These are phyloP conservation scores for Ceratobasidium papillatum DNA, from an alignment of 1,284 basidiomycete species.

Conservation along the genomic window DNA sequence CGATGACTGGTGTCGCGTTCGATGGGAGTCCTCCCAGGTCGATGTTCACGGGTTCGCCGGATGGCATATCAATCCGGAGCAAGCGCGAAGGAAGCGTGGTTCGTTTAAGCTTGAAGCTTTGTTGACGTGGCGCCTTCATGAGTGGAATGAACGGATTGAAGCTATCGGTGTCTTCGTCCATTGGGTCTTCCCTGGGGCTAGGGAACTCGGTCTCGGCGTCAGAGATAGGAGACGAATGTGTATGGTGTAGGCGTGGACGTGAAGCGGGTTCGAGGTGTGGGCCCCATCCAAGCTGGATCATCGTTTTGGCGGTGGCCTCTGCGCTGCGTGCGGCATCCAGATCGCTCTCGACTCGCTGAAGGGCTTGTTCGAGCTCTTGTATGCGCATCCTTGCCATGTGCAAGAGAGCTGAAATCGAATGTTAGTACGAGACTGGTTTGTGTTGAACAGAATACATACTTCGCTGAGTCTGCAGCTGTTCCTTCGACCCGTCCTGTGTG, in stretches of 20 bases:
- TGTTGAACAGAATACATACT: not conserved
- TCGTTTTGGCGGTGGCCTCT: constrained; percentile 38
- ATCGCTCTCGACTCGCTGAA: constrained; percentile 30
- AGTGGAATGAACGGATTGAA: constrained; percentile 24
- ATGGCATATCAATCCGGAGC: constrained; percentile 32
- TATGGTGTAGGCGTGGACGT: not conserved
- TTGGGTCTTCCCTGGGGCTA: not conserved
- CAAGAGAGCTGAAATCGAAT: constrained; percentile 15
- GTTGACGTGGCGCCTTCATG: constrained; percentile 29
- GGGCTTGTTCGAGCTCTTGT: constrained; percentile 34
- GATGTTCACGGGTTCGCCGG: constrained; percentile 20
- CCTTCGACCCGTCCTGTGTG: not conserved
- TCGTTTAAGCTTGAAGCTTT: constrained; percentile 39
- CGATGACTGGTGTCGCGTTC: constrained; percentile 19
- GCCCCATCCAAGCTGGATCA: constrained; percentile 34
- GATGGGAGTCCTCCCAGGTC: constrained; percentile 25
- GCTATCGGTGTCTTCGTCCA: not conserved
- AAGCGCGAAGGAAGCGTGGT: constrained; percentile 14
- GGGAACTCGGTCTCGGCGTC: constrained; percentile 13
- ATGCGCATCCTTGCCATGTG: constrained; percentile 33
- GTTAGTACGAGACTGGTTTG: not conserved
- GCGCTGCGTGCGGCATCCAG: constrained; percentile 27
- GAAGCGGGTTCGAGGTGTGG: not conserved
- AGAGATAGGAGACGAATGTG: not conserved
- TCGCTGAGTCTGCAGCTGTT: constrained; percentile 34